These are phyloP conservation scores for Sideroxylon spinosum DNA, from an alignment of 179 eudicot species.

Conservation along the genomic window DNA sequence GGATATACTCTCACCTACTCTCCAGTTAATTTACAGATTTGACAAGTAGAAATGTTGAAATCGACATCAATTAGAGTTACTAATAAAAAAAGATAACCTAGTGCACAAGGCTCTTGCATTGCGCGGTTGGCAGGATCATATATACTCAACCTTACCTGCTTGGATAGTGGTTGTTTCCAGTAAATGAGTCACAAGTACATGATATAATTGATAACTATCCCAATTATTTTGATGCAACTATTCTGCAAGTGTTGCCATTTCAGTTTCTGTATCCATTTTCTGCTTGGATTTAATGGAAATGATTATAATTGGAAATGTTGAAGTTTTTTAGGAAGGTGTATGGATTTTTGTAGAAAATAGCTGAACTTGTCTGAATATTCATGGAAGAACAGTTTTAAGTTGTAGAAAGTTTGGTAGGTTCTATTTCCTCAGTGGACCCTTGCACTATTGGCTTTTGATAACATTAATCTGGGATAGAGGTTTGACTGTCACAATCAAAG, in stretches of 20 bases:
- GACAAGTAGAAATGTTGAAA: neutral
- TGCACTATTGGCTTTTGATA: neutral
- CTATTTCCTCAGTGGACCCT: neutral
- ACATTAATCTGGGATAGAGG: neutral
- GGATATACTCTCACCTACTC: no score
- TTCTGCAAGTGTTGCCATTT: neutral
- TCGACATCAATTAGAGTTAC: neutral
- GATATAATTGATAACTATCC: neutral
- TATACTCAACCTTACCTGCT: no score
- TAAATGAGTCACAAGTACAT: neutral
- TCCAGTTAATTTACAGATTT: neutral
- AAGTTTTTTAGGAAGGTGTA: neutral
- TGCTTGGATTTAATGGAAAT: neutral
- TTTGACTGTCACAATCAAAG: neutral
- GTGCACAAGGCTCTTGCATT: no score
- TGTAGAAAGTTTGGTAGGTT: neutral
- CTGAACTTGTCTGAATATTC: neutral
- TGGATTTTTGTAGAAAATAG: neutral
- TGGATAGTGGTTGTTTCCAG: no score
- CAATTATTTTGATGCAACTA: neutral
- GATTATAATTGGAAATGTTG: neutral
- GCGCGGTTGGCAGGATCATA: no score
- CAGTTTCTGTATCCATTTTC: neutral
- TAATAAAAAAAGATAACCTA: no score
- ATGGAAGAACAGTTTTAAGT: no score